These are phyloP conservation scores for Termitomyces sp. DNA, from an alignment of 768 basidiomycete species.

Conservation along the genomic window DNA sequence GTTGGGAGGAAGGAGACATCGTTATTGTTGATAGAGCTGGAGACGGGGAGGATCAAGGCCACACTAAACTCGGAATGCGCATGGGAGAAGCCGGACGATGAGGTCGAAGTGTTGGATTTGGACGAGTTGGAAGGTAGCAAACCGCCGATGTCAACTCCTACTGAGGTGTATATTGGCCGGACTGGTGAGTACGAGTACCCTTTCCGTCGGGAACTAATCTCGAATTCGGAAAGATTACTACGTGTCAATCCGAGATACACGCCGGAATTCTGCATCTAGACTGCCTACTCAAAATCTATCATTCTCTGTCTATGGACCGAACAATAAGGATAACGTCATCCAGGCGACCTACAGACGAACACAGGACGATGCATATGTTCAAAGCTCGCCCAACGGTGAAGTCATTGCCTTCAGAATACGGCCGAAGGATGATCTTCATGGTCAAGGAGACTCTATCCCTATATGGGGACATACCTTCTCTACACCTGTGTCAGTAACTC, in stretches of 20 bases:
- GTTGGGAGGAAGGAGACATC: constrained; percentile 91
- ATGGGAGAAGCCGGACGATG: constrained; percentile 58
- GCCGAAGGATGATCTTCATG: constrained; percentile 13
- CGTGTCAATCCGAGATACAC: constrained; percentile 66
- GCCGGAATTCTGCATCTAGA: constrained; percentile 16
- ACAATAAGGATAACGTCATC: constrained; percentile 71
- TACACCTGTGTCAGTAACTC: constrained; percentile 56
- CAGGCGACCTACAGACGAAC: constrained; percentile 74
- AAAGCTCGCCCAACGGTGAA: constrained; percentile 73
- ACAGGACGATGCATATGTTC: constrained; percentile 76
- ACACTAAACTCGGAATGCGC: constrained; percentile 73
- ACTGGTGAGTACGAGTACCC: constrained; percentile 31
- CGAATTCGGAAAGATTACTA: constrained; percentile 63
- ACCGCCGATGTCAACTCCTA: constrained; percentile 28
- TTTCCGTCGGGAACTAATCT: background rate
- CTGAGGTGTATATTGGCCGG: constrained; percentile 45
- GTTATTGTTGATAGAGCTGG: constrained; percentile 63
- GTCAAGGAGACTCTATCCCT: constrained; percentile 27
- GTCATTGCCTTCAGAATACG: constrained; percentile 65
- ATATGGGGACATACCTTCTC: constrained; percentile 59
- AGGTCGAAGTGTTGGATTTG: constrained; percentile 36
- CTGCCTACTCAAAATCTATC: constrained; percentile 72
- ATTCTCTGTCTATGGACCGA: constrained; percentile 91
- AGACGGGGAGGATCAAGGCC: constrained; percentile 76
- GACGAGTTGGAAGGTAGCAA: constrained; percentile 40